Base-by-base conservation (phyloP, 2,329 filamentous ascomycete species). In the Verticillium isaacii region DNA sequence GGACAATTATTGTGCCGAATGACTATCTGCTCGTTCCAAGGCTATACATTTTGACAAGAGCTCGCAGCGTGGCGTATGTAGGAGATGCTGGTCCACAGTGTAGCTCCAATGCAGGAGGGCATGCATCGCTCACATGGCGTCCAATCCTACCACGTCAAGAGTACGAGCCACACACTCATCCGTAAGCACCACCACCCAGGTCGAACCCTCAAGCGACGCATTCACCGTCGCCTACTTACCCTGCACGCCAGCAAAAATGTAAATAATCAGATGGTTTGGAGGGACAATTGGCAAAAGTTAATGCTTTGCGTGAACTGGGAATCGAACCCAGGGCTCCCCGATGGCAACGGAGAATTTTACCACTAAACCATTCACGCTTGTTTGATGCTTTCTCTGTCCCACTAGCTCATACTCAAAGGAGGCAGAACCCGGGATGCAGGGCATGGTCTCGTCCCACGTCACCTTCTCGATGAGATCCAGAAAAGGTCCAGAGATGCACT, bases 261-360 rank as follows among this genome's bases (percentile, higher is more conserved):
- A 29, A 6, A 5, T 1, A 6, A 29, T 5, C 8, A 23, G 1
- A 4, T 50, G 6, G n/a, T 3, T 12, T 25, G 2, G 4, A 8
- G 12, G 9, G 6, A n/a, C 9, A 12, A 23, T 2, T 3, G 9
- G 3, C n/a, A 50, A 50, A 50, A 23, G n/a, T 11, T 12, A 50
- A 11, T 50, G 41, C 5, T 2, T 0, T 58, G 56, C 56, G 56
- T 58, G 56, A 58, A 58, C 56, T 41, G 56, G 56, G 56, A 58
- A 58, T 58, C 56, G 56, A 58, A 58, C 56, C 56, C 56, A 41
- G 56, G 56, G 56, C 56, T 58, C 56, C 56, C 56, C 56, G 56
- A 58, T 58, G 56, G 56, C 56, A 58, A 58, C 56, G 56, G 56
- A 58, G 56, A 58, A 58, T 58, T 58, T 58, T 58, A 58, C 56